Evolutionary conservation across 2,329 filamentous ascomycete species (phyloP).

Genomic region (Madurella fahalii): DNA sequence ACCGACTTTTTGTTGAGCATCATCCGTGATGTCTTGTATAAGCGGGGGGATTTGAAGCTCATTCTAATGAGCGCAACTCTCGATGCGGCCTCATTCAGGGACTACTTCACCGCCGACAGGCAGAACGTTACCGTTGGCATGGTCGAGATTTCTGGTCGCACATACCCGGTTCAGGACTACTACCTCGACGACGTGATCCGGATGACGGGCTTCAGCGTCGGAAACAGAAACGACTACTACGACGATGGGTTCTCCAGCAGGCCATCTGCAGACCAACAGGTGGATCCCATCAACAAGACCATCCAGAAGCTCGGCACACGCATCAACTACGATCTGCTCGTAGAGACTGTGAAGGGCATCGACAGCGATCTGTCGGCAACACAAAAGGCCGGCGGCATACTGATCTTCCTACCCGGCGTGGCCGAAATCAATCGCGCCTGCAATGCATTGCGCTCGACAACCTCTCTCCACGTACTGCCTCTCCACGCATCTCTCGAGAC

Average conservation of each 20-base stretch:
- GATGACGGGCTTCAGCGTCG: conserved; percentile 64
- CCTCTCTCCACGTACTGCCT: conserved; percentile 70
- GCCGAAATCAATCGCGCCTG: conserved; percentile 85
- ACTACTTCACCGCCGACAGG: conserved; percentile 74
- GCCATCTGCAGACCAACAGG: conserved; percentile 34
- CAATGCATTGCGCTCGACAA: conserved; percentile 58
- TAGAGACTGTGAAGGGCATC: conserved; percentile 74
- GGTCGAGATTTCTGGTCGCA: conserved; percentile 84
- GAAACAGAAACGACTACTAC: conserved; percentile 35
- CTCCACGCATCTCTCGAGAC: conserved; percentile 90
- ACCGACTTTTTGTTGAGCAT: conserved; percentile 91
- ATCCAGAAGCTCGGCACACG: conserved; percentile 72
- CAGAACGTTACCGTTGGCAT: conserved; percentile 59
- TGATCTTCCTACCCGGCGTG: conserved; percentile 93
- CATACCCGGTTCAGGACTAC: conserved; percentile 83
- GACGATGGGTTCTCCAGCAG: conserved; percentile 38
- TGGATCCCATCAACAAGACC: conserved; percentile 61
- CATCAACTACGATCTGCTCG: conserved; percentile 88
- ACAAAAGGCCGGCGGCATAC: conserved; percentile 73
- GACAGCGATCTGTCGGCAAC: conserved; percentile 66
- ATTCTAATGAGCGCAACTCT: conserved; percentile 96
- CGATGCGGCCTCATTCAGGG: conserved; percentile 77
- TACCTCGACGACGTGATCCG: conserved; percentile 85
- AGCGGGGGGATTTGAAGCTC: conserved; percentile 75
- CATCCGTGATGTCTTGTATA: conserved; percentile 72